These are phyloP conservation scores for Erodium moschatum DNA, from an alignment of 441 rosid genomes.

Conservation along the genomic window DNA sequence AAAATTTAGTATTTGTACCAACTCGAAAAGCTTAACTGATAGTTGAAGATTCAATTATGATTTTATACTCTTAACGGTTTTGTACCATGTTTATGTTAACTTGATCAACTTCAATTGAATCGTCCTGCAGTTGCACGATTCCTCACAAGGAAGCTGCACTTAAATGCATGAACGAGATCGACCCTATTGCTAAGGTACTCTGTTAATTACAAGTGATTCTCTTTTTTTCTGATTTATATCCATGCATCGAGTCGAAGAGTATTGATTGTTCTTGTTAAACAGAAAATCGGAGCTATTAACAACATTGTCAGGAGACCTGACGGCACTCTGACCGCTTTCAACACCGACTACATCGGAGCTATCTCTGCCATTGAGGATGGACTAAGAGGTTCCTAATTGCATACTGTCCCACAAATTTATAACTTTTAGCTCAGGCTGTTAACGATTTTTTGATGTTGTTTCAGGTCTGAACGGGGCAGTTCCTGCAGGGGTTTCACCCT, in stretches of 20 bases:
- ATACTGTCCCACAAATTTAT: too few relatives aligned
- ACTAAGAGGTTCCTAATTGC: conserved; percentile 36
- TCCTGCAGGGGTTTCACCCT: conserved; percentile 34
- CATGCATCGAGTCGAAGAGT: too few relatives aligned
- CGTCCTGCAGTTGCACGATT: conserved; percentile 56
- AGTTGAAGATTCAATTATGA: too few relatives aligned
- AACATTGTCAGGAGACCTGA: conserved; percentile 53
- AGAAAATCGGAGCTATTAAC: conserved; percentile 82
- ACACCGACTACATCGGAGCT: conserved; percentile 61
- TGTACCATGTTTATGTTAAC: too few relatives aligned
- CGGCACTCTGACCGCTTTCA: conserved; percentile 49
- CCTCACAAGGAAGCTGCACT: conserved; percentile 89
- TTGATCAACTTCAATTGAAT: too few relatives aligned
- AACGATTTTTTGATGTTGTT: not conserved
- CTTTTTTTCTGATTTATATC: too few relatives aligned
- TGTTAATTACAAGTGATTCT: not conserved
- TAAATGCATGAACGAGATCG: conserved; percentile 71
- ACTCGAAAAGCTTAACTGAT: too few relatives aligned
- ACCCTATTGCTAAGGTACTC: conserved; percentile 79
- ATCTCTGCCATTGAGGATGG: conserved; percentile 74
- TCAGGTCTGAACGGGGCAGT: conserved; percentile 29
- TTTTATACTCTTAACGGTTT: too few relatives aligned
- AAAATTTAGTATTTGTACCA: too few relatives aligned
- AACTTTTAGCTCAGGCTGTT: too few relatives aligned
- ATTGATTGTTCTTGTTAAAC: conserved; percentile 12